Percentiles rank a stretch among this genome's conserved stretches.
Evolutionary conservation across 169 alveolate genomes (phyloP).

Genomic region (Plasmodium blacklocki): DNA sequence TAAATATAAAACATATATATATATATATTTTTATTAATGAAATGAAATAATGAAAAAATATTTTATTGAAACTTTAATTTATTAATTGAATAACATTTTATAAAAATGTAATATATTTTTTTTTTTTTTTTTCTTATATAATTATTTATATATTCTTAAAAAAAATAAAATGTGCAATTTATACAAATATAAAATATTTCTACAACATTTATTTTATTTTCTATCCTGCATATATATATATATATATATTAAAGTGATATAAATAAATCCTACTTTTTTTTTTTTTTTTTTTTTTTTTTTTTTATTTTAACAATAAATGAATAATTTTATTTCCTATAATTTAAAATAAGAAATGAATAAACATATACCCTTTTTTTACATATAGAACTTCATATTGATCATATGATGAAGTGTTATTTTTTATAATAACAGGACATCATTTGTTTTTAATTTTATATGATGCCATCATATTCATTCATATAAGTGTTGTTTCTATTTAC

Average conservation of each 20-base stretch:
- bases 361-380: not conserved
- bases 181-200: conserved; percentile 50
- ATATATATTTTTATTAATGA: not conserved
- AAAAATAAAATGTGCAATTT: conserved; percentile 51
- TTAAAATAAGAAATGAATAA: no score
- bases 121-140: conserved; percentile 2
- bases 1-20: not conserved
- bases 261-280: no score
- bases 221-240: not conserved
- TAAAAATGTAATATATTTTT: no score
- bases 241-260: no score
- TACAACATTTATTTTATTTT: conserved; percentile 55
- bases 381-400: not conserved
- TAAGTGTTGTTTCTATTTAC: not conserved
- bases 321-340: no score
- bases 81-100: no score
- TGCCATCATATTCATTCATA: not conserved
- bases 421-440: not conserved
- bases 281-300: no score
- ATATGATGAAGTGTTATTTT: not conserved
- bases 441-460: conserved; percentile 1
- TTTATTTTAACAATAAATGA: no score
- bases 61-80: no score
- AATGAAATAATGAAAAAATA: no score
- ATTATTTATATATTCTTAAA: conserved; percentile 7